These are phyloP conservation scores for Urochloa ruziziensis DNA, from an alignment of 176 grass and related monocot genomes.

Conservation along the genomic window DNA sequence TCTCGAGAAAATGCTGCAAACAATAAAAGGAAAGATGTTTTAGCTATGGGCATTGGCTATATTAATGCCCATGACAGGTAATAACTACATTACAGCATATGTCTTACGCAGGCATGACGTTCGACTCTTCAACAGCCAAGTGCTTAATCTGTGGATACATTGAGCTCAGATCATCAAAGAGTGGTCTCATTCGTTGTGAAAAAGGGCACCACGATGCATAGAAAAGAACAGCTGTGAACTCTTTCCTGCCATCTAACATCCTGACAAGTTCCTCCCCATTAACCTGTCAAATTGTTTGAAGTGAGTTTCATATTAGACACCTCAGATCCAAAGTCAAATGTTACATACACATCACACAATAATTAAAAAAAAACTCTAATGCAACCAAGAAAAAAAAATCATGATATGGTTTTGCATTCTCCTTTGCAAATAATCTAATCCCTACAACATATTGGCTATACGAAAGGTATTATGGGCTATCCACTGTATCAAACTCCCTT, in stretches of 20 bases:
- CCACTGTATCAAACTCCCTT: neutral
- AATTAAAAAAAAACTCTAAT: neutral
- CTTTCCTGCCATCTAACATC: conserved; percentile 25
- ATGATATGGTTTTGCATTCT: neutral
- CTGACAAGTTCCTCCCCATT: conserved; percentile 47
- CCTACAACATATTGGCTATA: neutral
- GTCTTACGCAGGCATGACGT: conserved; percentile 58
- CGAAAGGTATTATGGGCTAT: neutral
- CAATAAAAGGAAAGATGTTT: conserved; percentile 28
- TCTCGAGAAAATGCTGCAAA: conserved; percentile 68
- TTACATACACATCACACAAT: neutral
- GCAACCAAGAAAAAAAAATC: neutral
- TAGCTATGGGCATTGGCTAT: neutral
- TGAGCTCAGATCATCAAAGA: conserved; percentile 76
- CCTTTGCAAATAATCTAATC: neutral
- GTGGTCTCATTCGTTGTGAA: conserved; percentile 47
- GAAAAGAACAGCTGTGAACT: conserved; percentile 62
- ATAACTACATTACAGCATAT: neutral
- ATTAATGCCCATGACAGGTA: conserved; percentile 17
- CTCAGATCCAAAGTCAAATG: neutral
- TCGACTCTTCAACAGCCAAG: conserved; percentile 78
- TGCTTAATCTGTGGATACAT: conserved; percentile 89
- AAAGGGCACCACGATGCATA: conserved; percentile 91
- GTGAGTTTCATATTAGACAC: neutral
- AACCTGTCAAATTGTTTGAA: conserved; percentile 35